Evolutionary conservation across 768 basidiomycete genomes (phyloP).

Genomic region (Russula virescens): DNA sequence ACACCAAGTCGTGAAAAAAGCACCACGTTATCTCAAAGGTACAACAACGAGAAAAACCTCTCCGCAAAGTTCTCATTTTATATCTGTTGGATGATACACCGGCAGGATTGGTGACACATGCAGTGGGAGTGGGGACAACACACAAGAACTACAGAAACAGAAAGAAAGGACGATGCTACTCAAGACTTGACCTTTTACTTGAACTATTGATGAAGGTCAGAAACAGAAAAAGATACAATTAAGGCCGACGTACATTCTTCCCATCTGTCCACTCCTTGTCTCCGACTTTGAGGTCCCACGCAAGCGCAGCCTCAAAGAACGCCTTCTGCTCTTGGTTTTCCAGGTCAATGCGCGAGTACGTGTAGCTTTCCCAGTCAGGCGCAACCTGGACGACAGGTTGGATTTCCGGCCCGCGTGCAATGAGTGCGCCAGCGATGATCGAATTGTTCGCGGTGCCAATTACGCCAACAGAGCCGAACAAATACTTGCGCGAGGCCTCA

Average conservation of each 20-base stretch:
- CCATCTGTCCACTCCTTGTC: constrained; percentile 91
- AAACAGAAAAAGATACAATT: not conserved
- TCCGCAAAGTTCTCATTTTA: not conserved
- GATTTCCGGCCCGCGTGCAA: constrained; percentile 75
- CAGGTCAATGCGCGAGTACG: constrained; percentile 72
- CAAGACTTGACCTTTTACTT: constrained; percentile 26
- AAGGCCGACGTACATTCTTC: constrained; percentile 62
- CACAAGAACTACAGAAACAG: not conserved
- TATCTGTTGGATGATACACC: constrained; percentile 16
- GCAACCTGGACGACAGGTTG: constrained; percentile 69
- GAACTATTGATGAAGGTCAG: constrained; percentile 26
- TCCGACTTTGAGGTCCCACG: constrained; percentile 88
- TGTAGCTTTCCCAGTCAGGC: constrained; percentile 90
- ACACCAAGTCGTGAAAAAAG: no score
- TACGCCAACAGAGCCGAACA: constrained; percentile 91
- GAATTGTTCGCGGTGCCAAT: constrained; percentile 76
- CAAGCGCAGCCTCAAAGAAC: constrained; percentile 88
- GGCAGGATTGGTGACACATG: constrained; percentile 2
- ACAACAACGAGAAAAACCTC: not conserved
- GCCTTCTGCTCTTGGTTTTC: constrained; percentile 68
- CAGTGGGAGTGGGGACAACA: constrained; percentile 1
- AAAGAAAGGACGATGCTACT: constrained; percentile 1
- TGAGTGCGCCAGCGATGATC: constrained; percentile 73
- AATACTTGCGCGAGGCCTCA: constrained; percentile 94
- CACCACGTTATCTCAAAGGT: not conserved